These are phyloP conservation scores for Pseudogymnoascus sp. DNA, from an alignment of 2,329 filamentous ascomycete species.

Conservation along the genomic window DNA sequence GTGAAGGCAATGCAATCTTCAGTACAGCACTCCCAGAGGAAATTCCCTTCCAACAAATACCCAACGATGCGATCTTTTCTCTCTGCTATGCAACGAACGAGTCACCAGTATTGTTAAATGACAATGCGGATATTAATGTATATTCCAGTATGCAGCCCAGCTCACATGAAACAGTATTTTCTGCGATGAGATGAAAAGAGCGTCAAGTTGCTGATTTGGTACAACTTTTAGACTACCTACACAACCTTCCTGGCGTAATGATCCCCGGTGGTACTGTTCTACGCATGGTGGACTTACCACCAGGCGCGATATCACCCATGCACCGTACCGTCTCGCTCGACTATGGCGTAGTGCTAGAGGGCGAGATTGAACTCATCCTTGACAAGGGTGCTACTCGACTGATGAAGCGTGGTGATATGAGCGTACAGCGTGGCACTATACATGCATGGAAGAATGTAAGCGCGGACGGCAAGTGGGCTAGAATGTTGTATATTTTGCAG, in stretches of 20 bases:
- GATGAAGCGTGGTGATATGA: slow-evolving; percentile 20
- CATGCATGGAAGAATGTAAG: slow-evolving; percentile 24
- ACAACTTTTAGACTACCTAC: slow-evolving; percentile 9
- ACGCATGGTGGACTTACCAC: slow-evolving; percentile 21
- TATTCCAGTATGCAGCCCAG: slow-evolving; percentile 2
- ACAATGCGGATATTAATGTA: slow-evolving; percentile 15
- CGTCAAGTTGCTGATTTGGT: not conserved
- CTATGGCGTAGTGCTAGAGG: slow-evolving; percentile 24
- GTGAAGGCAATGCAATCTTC: slow-evolving; percentile 20
- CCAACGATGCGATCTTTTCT: slow-evolving; percentile 17
- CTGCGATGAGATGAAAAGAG: not conserved
- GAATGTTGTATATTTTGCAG: slow-evolving; percentile 24
- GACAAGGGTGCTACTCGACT: slow-evolving; percentile 19
- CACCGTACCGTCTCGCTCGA: slow-evolving; percentile 23
- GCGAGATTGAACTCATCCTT: slow-evolving; percentile 20
- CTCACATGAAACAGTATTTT: not conserved
- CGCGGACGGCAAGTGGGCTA: slow-evolving; percentile 15
- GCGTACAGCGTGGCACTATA: slow-evolving; percentile 22
- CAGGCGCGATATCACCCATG: slow-evolving; percentile 20
- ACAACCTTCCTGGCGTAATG: slow-evolving; percentile 12
- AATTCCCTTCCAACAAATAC: slow-evolving; percentile 15
- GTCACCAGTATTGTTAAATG: slow-evolving; percentile 16
- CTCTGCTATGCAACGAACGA: slow-evolving; percentile 20
- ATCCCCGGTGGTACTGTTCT: slow-evolving; percentile 21
- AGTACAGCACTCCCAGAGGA: slow-evolving; percentile 14